These are phyloP conservation scores for Colletotrichum navitas DNA, from an alignment of 2,329 filamentous ascomycete species.

Conservation along the genomic window DNA sequence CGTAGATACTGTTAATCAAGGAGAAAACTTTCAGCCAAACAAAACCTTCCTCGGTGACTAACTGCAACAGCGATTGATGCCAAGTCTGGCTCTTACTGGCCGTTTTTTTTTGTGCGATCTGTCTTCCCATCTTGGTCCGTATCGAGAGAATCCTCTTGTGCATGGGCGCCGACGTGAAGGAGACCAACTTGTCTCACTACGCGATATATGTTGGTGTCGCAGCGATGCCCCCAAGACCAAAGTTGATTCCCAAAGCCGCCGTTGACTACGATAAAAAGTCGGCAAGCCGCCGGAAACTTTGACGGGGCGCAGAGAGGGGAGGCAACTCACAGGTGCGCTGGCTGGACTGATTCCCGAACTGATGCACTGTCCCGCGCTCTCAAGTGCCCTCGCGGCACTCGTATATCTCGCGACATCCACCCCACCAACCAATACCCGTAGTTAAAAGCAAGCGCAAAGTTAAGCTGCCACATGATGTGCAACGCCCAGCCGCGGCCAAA, in stretches of 20 bases:
- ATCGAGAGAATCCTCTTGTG: background rate
- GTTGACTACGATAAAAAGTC: background rate
- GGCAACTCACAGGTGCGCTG: slow-evolving; percentile 40
- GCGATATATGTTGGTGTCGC: slow-evolving; percentile 4
- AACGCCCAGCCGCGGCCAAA: slow-evolving; percentile 49
- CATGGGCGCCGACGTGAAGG: background rate
- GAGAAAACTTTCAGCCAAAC: slow-evolving; percentile 9
- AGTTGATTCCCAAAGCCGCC: slow-evolving; percentile 17
- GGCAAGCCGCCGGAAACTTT: background rate
- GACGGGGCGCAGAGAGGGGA: background rate
- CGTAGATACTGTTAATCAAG: slow-evolving; percentile 1
- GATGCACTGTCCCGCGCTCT: slow-evolving; percentile 48
- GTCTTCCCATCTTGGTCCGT: too few species aligned
- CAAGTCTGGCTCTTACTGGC: too few species aligned
- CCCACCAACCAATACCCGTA: slow-evolving; percentile 53
- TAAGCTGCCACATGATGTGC: slow-evolving; percentile 51
- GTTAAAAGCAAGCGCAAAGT: slow-evolving; percentile 50
- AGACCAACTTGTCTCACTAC: slow-evolving; percentile 17
- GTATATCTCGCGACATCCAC: slow-evolving; percentile 45
- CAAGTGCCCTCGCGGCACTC: slow-evolving; percentile 46
- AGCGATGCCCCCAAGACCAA: slow-evolving; percentile 10
- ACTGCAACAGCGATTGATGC: background rate
- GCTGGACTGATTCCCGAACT: slow-evolving; percentile 50
- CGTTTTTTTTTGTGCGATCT: background rate
- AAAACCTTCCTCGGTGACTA: background rate